Base-by-base conservation (phyloP, 257 asterid species). In the Plantago elongata region DNA sequence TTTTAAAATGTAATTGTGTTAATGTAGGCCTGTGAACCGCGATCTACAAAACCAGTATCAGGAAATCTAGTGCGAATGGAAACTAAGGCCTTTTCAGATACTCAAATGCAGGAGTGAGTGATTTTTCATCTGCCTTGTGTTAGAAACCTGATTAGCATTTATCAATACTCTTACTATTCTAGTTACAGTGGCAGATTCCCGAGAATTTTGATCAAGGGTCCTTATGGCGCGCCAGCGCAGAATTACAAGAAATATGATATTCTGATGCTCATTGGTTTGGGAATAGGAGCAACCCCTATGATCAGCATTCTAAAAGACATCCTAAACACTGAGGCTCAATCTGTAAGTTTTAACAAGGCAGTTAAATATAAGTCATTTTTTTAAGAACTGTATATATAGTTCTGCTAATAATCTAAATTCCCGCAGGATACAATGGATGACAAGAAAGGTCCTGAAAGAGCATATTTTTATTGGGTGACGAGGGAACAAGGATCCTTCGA, bases 221-320 rank as follows among this genome's bases (percentile, higher is more conserved):
- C 98, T 3, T 92, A 86, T 29, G 97, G 97, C 0, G 98, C 98
- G 17, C 97, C 98, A 7, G 93, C 98, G 9, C 98, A 92, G 76
- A 76, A 84, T 57, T 92, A 88, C 86, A 86, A 74, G 83, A 88
- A 86, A 62, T 89, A 78, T 9, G 97, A 89, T 73, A 72, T 81
- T 51, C 90, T 92, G 66, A 72, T 92, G 60, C 90, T 92, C 11
- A 65, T 92, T 27, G 98, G 98, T 56, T 70, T 92, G 70, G 97
- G 98, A n/a, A 88, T 89, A 5, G 97, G 98, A 60, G 98, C 95
- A 54, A 92, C 98, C 9, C 97, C 98, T 27, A 83, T 92, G 51
- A 75, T 92, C 58, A 86, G 97, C 83, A 89, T 92, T 52, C 68
- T 92, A 7, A 89, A 89, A 71, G 96, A 92, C 51, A 82, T 89